A percentile compares a stretch with the other conserved stretches of the same genome.
phyloP scores from a whole-genome alignment of 2,329 filamentous ascomycete species.

The Ramichloridium luteum region DNA sequence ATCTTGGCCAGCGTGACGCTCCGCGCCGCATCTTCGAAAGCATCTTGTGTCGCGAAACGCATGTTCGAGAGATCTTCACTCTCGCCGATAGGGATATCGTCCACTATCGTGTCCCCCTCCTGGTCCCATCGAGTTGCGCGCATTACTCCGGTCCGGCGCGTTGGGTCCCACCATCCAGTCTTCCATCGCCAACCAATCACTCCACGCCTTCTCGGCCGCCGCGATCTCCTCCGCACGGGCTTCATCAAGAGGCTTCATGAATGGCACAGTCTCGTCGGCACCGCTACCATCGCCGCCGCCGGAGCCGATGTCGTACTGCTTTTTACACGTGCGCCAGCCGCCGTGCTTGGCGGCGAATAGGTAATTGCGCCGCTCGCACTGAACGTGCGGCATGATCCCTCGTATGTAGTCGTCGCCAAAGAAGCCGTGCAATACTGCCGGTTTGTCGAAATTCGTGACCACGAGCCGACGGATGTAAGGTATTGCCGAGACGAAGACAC shows the following conservation, averaged over 20 bases:
- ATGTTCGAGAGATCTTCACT: no score
- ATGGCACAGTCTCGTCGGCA: slow-evolving; percentile 72
- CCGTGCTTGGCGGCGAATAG: slow-evolving; percentile 90
- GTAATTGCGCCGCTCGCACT: slow-evolving; percentile 85
- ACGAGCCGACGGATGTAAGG: slow-evolving; percentile 86
- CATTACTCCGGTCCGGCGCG: slow-evolving; percentile 39
- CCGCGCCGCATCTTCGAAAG: no score
- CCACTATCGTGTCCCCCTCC: not conserved
- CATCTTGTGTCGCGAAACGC: no score
- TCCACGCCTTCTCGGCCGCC: slow-evolving; percentile 74
- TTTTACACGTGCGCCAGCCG: slow-evolving; percentile 79
- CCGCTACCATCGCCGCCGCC: slow-evolving; percentile 30
- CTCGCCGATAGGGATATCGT: no score
- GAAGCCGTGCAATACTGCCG: slow-evolving; percentile 80
- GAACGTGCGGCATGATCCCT: slow-evolving; percentile 71
- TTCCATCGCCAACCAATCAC: slow-evolving; percentile 90
- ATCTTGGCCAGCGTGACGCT: no score
- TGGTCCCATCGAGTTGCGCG: not conserved
- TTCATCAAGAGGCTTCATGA: slow-evolving; percentile 64
- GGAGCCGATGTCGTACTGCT: slow-evolving; percentile 65
- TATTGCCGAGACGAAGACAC: slow-evolving; percentile 53
- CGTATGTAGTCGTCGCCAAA: slow-evolving; percentile 86
- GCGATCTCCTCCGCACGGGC: slow-evolving; percentile 69
- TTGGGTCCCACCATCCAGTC: slow-evolving; percentile 95
- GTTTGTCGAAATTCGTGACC: slow-evolving; percentile 80